Evolutionary conservation across 2,329 filamentous ascomycete species (phyloP).

Genomic region (Ascochyta viciae-villosae): DNA sequence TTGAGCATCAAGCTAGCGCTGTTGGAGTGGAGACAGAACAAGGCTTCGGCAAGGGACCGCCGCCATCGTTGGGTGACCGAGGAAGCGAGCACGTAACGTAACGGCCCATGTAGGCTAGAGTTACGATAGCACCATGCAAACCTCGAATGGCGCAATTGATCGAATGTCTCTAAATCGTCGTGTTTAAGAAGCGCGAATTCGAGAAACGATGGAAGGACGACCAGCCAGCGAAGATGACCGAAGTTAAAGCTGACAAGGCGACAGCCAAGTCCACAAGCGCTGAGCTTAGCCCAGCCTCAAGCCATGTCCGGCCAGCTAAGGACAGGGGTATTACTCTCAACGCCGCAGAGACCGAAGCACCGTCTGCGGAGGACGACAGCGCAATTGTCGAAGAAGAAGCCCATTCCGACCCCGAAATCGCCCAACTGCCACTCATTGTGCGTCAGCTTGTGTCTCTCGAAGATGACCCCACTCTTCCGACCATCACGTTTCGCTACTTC

Average conservation of each 20-base stretch:
- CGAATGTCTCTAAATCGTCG: neutral
- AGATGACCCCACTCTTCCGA: slow-evolving; percentile 63
- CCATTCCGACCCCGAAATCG: slow-evolving; percentile 37
- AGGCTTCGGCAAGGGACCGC: slow-evolving; percentile 1
- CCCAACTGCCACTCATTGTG: slow-evolving; percentile 62
- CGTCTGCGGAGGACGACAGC: slow-evolving; percentile 12
- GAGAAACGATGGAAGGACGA: neutral
- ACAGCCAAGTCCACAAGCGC: slow-evolving; percentile 21
- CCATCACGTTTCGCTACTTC: slow-evolving; percentile 67
- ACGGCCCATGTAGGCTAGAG: slow-evolving; percentile 4
- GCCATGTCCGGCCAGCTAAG: slow-evolving; percentile 8
- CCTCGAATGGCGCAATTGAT: slow-evolving; percentile 17
- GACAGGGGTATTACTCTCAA: slow-evolving; percentile 5
- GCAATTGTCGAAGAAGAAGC: slow-evolving; percentile 24
- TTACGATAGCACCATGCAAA: slow-evolving; percentile 13
- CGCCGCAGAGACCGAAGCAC: slow-evolving; percentile 7
- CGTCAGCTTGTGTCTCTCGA: slow-evolving; percentile 64
- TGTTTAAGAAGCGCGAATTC: slow-evolving; percentile 9
- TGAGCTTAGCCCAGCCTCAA: slow-evolving; percentile 19
- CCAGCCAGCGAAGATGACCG: slow-evolving; percentile 14
- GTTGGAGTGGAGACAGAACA: slow-evolving; percentile 4
- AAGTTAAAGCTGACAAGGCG: slow-evolving; percentile 20
- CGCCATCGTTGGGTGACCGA: slow-evolving; percentile 5
- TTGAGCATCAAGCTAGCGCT: slow-evolving; percentile 12
- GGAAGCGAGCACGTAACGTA: slow-evolving; percentile 14